Conservation (phyloP, 2,329 filamentous ascomycete genomes). For the Ophiostoma perfectum region DNA sequence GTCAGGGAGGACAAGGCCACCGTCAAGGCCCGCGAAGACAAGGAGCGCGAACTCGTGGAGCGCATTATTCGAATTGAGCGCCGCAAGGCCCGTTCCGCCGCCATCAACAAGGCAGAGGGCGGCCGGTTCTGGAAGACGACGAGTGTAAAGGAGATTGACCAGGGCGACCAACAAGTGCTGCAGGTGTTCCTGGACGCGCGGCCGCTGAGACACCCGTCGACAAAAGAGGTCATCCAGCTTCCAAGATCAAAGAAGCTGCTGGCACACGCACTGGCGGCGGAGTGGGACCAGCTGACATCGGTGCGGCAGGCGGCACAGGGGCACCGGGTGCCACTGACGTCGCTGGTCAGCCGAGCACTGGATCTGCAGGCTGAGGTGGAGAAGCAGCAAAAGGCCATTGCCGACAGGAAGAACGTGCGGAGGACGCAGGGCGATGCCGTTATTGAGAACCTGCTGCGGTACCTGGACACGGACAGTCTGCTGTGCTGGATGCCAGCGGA, state of each 20-base stretch:
- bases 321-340: conserved; percentile 86
- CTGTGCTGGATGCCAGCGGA: conserved; percentile 74
- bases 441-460: conserved; percentile 66
- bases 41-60: conserved; percentile 37
- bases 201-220: conserved; percentile 70
- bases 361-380: conserved; percentile 62
- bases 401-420: conserved; percentile 25
- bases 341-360: conserved; percentile 72
- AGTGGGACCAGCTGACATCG: conserved; percentile 84
- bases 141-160: conserved; percentile 53
- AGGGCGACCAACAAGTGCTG: conserved; percentile 36
- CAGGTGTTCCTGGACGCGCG: conserved; percentile 66
- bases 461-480: conserved; percentile 85
- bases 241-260: conserved; percentile 73
- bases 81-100: conserved; percentile 49
- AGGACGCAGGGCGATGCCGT: conserved; percentile 53
- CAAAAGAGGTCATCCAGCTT: conserved; percentile 65
- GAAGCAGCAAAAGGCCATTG: not conserved
- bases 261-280: conserved; percentile 77
- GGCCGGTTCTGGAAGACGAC: conserved; percentile 85
- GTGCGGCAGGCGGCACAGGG: conserved; percentile 78
- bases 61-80: conserved; percentile 41
- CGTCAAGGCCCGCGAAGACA: conserved; percentile 27
- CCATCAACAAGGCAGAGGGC: conserved; percentile 34
- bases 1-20: not conserved